A percentile compares a stretch with the other conserved stretches of the same genome.
phyloP scores from a whole-genome alignment of 2,329 filamentous ascomycete genomes.

The Scytalidium lignicola region DNA sequence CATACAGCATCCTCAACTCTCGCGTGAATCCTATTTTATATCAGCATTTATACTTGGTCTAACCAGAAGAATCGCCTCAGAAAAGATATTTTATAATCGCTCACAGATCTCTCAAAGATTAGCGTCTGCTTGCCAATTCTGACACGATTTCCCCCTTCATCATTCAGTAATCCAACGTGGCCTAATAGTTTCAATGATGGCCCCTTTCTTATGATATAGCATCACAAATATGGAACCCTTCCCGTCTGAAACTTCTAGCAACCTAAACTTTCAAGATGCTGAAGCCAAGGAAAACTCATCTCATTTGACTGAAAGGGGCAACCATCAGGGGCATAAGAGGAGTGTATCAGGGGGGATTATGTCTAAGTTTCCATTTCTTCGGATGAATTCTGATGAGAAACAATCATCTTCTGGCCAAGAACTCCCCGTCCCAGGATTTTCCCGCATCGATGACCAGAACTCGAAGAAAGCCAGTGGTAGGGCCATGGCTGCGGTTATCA shows the following conservation, averaged over 20 bases:
- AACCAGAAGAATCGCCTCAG: too few relatives aligned
- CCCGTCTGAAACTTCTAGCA: neutral
- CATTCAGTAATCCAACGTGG: neutral
- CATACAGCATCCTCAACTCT: neutral
- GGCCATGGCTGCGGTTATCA: constrained; percentile 30
- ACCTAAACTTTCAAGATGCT: neutral
- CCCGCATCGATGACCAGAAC: constrained; percentile 19
- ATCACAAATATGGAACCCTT: neutral
- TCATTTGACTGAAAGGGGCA: neutral
- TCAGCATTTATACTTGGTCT: too few relatives aligned
- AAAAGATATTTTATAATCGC: too few relatives aligned
- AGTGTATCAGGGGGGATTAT: constrained; percentile 51
- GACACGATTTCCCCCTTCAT: neutral
- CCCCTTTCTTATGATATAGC: neutral
- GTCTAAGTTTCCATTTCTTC: constrained; percentile 65
- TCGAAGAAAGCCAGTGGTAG: constrained; percentile 21
- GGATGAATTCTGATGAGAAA: constrained; percentile 37
- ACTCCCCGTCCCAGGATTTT: constrained; percentile 25
- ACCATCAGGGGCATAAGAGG: constrained; percentile 20
- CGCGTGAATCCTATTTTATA: too few relatives aligned
- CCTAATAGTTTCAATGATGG: neutral
- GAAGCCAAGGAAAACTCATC: neutral
- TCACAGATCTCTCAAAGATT: too few relatives aligned
- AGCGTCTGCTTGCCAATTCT: too few relatives aligned
- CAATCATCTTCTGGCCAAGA: constrained; percentile 15